Percentiles rank a stretch among this genome's conserved stretches.
phyloP scores from a whole-genome alignment of 495 filamentous ascomycete species.

The Amphirosellinia nigrospora region DNA sequence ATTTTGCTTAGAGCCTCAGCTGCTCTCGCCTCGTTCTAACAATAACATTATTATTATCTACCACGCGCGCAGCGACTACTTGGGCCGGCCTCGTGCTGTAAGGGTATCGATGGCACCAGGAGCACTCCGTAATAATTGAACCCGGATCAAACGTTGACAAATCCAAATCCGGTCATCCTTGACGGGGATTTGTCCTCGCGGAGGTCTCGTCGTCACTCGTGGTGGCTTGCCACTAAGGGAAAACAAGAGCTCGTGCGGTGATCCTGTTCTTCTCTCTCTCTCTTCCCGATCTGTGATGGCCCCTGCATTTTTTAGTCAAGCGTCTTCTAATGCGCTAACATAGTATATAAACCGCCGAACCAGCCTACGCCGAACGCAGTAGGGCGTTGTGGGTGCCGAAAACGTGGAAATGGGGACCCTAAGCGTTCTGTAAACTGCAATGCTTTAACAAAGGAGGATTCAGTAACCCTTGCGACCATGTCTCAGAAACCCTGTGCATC shows the following conservation, averaged over 20 bases:
- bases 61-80: conserved; percentile 2
- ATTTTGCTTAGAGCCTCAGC: conserved; percentile 12
- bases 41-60: neutral
- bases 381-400: conserved; percentile 12
- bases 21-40: conserved; percentile 18
- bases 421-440: neutral
- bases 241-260: conserved; percentile 4
- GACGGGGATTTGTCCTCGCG: conserved; percentile 12
- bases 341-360: conserved; percentile 10
- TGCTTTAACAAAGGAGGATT: conserved; percentile 25
- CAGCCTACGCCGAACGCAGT: neutral
- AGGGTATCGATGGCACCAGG: conserved; percentile 3
- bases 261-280: conserved; percentile 5
- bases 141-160: conserved; percentile 23
- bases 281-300: conserved; percentile 1
- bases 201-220: conserved; percentile 12
- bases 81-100: conserved; percentile 7
- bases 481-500: conserved; percentile 24
- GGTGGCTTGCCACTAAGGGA: conserved; percentile 14
- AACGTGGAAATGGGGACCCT: conserved; percentile 21
- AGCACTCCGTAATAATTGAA: conserved; percentile 4
- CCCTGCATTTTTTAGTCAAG: conserved; percentile 15
- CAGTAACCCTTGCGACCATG: neutral
- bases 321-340: conserved; percentile 4
- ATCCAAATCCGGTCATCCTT: conserved; percentile 11